phyloP scores from a whole-genome alignment of 768 basidiomycete genomes.

The Kwoniella europaea region DNA sequence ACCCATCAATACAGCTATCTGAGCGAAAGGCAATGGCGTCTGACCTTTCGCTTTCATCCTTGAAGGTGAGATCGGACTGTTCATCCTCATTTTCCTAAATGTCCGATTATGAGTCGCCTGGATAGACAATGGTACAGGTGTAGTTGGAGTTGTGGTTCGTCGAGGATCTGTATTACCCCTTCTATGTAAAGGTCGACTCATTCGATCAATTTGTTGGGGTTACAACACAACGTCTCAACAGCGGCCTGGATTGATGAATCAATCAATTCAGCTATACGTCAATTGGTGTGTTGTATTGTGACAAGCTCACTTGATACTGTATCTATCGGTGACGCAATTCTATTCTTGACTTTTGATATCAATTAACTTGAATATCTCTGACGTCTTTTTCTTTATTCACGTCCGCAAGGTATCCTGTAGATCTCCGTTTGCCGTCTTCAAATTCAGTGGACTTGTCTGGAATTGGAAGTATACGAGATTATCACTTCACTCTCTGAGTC shows the following conservation, averaged over 20 bases:
- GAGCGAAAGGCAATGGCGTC: constrained; percentile 32
- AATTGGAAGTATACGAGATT: not conserved
- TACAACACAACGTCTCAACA: not conserved
- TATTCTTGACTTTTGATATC: too few species aligned
- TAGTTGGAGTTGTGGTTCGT: not conserved
- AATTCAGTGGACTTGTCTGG: too few species aligned
- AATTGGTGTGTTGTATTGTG: too few species aligned
- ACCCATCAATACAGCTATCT: constrained; percentile 53
- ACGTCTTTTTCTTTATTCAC: too few species aligned
- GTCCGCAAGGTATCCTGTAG: too few species aligned
- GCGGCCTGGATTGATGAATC: too few species aligned
- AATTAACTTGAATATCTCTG: too few species aligned
- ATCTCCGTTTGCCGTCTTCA: too few species aligned
- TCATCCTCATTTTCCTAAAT: not conserved
- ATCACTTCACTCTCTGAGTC: not conserved
- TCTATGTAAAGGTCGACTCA: constrained; percentile 9
- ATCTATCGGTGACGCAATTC: too few species aligned
- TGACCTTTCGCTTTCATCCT: constrained; percentile 12
- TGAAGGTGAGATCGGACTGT: constrained; percentile 7
- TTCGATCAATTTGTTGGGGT: not conserved
- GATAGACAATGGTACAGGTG: not conserved
- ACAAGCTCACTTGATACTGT: too few species aligned
- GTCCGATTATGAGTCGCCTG: not conserved
- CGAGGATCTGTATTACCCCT: constrained; percentile 6
- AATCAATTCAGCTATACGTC: too few species aligned